Percentiles rank a stretch among this genome's conserved stretches.
phyloP scores from a whole-genome alignment of 352 stramenopile genomes.

The Pythium vanterpoolii region DNA sequence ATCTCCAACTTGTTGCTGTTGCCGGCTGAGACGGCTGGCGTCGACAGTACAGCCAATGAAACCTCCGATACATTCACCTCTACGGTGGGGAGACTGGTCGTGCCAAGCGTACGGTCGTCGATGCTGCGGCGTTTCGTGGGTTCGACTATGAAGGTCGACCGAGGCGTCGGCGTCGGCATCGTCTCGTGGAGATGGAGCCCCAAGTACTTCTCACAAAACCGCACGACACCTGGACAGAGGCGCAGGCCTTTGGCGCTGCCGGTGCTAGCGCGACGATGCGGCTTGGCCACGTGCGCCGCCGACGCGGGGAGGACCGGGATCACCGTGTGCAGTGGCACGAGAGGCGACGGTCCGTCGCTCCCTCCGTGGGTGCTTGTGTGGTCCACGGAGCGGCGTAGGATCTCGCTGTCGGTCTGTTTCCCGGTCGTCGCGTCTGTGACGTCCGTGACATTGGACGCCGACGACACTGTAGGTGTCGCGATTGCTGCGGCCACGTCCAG shows the following conservation, averaged over 20 bases:
- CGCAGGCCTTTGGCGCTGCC: conserved; percentile 33
- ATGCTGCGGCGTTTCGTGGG: conserved; percentile 24
- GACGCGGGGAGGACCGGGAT: not conserved
- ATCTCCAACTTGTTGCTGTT: conserved; percentile 37
- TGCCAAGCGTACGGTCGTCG: conserved; percentile 20
- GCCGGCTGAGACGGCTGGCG: not conserved
- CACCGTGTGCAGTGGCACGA: not conserved
- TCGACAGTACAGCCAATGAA: not conserved
- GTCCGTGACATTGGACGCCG: conserved; percentile 15
- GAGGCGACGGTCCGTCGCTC: not conserved
- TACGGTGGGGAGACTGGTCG: not conserved
- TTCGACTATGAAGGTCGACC: conserved; percentile 9
- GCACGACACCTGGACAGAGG: conserved; percentile 65
- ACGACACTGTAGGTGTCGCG: conserved; percentile 17
- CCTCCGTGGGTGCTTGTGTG: conserved; percentile 15
- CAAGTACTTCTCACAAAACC: conserved; percentile 69
- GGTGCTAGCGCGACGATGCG: conserved; percentile 18
- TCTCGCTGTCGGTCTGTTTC: not conserved
- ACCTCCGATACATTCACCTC: no score
- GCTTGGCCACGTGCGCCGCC: conserved; percentile 2
- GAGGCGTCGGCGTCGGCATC: not conserved
- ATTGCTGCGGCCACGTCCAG: conserved; percentile 32
- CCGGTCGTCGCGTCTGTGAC: not conserved
- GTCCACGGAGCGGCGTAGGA: conserved; percentile 7
- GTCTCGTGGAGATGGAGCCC: conserved; percentile 22